These are phyloP conservation scores for Furcasterigmium furcatum DNA, from an alignment of 2,329 filamentous ascomycete genomes.

Conservation along the genomic window DNA sequence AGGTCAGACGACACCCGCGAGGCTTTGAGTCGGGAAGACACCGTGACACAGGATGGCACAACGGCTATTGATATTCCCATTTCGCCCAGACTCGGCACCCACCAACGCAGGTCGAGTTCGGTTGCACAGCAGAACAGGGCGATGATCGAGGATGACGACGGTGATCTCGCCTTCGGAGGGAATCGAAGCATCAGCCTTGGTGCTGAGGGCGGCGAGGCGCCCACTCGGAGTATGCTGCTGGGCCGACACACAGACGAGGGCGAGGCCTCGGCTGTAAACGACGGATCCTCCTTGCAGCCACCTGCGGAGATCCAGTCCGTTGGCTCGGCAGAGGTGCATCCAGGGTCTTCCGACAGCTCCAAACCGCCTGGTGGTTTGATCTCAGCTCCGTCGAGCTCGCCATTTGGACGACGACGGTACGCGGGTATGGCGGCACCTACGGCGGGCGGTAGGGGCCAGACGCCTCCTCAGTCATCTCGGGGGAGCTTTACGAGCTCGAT, in stretches of 20 bases:
- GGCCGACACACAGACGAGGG: conserved; percentile 40
- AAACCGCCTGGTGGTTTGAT: conserved; percentile 43
- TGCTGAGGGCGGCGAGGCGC: conserved; percentile 59
- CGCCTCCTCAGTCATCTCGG: conserved; percentile 40
- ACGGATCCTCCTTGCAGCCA: conserved; percentile 28
- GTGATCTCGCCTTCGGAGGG: conserved; percentile 56
- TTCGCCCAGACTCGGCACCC: conserved; percentile 58
- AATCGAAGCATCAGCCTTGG: conserved; percentile 68
- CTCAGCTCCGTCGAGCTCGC: conserved; percentile 36
- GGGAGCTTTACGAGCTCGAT: conserved; percentile 41
- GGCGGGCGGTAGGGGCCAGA: conserved; percentile 30
- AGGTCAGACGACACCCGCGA: conserved; percentile 18
- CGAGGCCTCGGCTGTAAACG: conserved; percentile 11
- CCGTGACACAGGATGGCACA: conserved; percentile 48
- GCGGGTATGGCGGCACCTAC: conserved; percentile 30
- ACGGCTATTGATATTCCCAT: conserved; percentile 72
- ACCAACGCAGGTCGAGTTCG: conserved; percentile 64
- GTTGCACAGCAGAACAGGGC: conserved; percentile 61
- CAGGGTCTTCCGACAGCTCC: conserved; percentile 37
- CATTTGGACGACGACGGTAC: conserved; percentile 44
- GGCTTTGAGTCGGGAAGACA: conserved; percentile 29
- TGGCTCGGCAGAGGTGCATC: conserved; percentile 33
- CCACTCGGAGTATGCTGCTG: conserved; percentile 62
- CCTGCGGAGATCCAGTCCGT: conserved; percentile 36
- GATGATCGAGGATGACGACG: conserved; percentile 54